These are phyloP conservation scores for Schoenoplectus triqueter DNA, from an alignment of 202 grass and related monocot genomes.

Conservation along the genomic window DNA sequence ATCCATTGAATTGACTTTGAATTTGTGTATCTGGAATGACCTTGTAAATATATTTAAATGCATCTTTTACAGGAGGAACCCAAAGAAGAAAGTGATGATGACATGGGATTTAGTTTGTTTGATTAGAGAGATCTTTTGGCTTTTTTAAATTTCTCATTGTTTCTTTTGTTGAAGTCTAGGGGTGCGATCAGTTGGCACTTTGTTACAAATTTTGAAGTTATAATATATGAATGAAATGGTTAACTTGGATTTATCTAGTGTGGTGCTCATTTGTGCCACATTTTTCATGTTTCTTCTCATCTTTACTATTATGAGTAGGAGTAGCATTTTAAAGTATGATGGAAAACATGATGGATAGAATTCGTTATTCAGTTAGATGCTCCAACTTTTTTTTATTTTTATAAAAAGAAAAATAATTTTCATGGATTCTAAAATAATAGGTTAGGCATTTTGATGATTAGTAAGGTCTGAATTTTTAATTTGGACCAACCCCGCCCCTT, in stretches of 20 bases:
- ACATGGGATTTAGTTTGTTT: slow-evolving; percentile 57
- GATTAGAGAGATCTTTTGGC: slow-evolving; percentile 40
- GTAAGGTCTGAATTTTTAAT: no score
- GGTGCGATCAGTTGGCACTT: neutral
- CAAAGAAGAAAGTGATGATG: slow-evolving; percentile 55
- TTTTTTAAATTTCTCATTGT: neutral
- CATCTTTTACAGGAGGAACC: slow-evolving; percentile 44
- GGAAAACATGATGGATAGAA: neutral
- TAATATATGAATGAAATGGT: neutral
- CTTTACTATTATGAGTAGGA: neutral
- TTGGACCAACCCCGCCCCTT: no score
- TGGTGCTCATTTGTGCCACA: neutral
- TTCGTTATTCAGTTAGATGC: neutral
- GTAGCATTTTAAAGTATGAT: neutral
- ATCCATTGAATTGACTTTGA: neutral
- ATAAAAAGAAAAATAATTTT: no score
- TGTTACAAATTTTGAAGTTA: neutral
- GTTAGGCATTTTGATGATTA: no score
- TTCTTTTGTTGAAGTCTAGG: neutral
- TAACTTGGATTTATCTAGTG: slow-evolving; percentile 2
- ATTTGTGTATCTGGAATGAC: neutral
- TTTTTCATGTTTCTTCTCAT: neutral
- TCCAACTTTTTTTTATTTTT: neutral
- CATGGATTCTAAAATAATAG: no score
- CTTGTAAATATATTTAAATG: neutral